Conservation (phyloP, 306 rosid species). For the Lupinus albus region DNA sequence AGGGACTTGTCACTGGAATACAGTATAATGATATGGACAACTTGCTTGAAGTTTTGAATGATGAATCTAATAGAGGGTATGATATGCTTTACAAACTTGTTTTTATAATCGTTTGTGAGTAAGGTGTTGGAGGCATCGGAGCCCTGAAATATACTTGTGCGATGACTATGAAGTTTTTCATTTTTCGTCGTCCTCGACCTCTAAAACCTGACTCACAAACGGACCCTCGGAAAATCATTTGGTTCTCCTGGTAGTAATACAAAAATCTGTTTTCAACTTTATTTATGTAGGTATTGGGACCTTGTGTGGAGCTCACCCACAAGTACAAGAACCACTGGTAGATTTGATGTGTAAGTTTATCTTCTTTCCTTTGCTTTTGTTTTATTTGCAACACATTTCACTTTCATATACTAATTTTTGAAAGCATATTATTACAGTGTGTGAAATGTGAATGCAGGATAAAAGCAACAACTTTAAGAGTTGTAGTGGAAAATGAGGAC, state of each 20-base stretch:
- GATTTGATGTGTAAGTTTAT: slow-evolving; percentile 71
- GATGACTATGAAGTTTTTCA: too few relatives aligned
- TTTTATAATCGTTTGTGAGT: too few relatives aligned
- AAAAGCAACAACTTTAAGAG: slow-evolving; percentile 58
- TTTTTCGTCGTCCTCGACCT: too few relatives aligned
- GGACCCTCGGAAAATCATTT: slow-evolving; percentile 9
- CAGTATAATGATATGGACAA: slow-evolving; percentile 69
- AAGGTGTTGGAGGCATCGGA: too few relatives aligned
- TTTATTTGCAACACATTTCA: slow-evolving; percentile 7
- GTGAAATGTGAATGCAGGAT: slow-evolving; percentile 58
- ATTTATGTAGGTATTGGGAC: slow-evolving; percentile 75
- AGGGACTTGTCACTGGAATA: slow-evolving; percentile 79
- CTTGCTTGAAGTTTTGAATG: slow-evolving; percentile 82
- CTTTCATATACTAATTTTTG: slow-evolving; percentile 12
- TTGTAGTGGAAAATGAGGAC: slow-evolving; percentile 72
- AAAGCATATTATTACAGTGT: background rate
- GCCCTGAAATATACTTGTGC: too few relatives aligned
- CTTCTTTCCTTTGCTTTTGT: background rate
- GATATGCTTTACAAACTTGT: background rate
- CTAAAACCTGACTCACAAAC: too few relatives aligned
- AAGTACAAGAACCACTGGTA: slow-evolving; percentile 57
- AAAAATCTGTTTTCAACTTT: slow-evolving; percentile 10
- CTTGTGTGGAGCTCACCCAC: slow-evolving; percentile 75
- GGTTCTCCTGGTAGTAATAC: background rate
- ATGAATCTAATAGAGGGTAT: slow-evolving; percentile 67